Conservation (phyloP, 1,139 yeast genomes). For the Zygosaccharomyces pseudobailii region DNA sequence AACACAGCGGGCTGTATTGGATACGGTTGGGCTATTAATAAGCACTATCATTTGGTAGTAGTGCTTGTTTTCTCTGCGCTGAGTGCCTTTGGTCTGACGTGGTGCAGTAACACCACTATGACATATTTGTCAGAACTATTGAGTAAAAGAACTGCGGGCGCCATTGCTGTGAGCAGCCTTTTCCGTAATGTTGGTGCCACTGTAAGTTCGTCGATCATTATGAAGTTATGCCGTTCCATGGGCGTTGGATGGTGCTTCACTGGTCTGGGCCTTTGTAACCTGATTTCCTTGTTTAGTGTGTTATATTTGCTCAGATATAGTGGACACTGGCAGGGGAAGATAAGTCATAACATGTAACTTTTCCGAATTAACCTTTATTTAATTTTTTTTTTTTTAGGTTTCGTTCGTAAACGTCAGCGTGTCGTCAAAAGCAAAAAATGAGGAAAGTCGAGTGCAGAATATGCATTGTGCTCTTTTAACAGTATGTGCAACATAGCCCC, state of each 20-base stretch:
- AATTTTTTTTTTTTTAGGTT: background rate
- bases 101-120: slow-evolving; percentile 55
- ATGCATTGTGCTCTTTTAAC: no score
- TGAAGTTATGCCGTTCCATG: slow-evolving; percentile 40
- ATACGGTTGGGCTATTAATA: slow-evolving; percentile 52
- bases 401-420: background rate
- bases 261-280: slow-evolving; percentile 44
- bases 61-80: slow-evolving; percentile 45
- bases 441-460: background rate
- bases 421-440: background rate
- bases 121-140: slow-evolving; percentile 54
- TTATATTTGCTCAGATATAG: slow-evolving; percentile 18
- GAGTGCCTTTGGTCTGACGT: slow-evolving; percentile 53
- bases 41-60: slow-evolving; percentile 41
- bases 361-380: background rate
- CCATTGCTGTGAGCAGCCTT: slow-evolving; percentile 53
- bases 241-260: slow-evolving; percentile 60
- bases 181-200: slow-evolving; percentile 56
- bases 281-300: slow-evolving; percentile 30
- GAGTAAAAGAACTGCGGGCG: slow-evolving; percentile 49
- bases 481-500: no score
- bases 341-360: background rate
- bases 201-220: slow-evolving; percentile 46
- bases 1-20: slow-evolving; percentile 47
- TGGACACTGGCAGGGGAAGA: slow-evolving; percentile 5